These are phyloP conservation scores for Hypericum androsaemum DNA, from an alignment of 345 rosid species.

Conservation along the genomic window DNA sequence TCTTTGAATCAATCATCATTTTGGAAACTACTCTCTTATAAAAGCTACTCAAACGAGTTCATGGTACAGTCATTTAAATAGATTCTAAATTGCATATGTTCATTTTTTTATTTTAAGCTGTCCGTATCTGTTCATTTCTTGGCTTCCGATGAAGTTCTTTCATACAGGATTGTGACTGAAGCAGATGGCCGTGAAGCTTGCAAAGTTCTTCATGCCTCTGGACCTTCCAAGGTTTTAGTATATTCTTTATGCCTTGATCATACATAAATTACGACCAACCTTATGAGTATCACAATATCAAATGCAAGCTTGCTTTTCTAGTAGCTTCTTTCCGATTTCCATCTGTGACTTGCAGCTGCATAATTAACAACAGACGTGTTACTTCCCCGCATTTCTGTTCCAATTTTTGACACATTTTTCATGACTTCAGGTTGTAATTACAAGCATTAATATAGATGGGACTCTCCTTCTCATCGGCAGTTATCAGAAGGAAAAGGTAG, in stretches of 20 bases:
- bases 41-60: too few species aligned
- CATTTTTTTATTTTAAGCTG: too few species aligned
- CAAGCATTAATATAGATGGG: slow-evolving; percentile 77
- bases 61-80: too few species aligned
- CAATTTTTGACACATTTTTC: slow-evolving; percentile 5
- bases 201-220: slow-evolving; percentile 80
- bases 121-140: neutral
- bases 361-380: too few species aligned
- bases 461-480: slow-evolving; percentile 84
- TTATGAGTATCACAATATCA: too few species aligned
- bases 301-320: too few species aligned
- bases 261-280: too few species aligned
- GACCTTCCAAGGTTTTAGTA: slow-evolving; percentile 70
- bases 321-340: too few species aligned
- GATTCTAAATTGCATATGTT: too few species aligned
- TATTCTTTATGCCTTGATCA: neutral
- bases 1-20: too few species aligned
- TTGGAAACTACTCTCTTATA: too few species aligned
- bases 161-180: slow-evolving; percentile 64
- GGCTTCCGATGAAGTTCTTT: slow-evolving; percentile 15
- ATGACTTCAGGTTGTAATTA: slow-evolving; percentile 75
- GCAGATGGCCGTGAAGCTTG: slow-evolving; percentile 87
- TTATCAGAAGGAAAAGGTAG: slow-evolving; percentile 80
- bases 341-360: too few species aligned
- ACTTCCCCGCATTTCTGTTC: neutral